Evolutionary conservation across 2,329 filamentous ascomycete genomes (phyloP), one percentile per base, ranked within the genome.

Genomic region (Fusarium redolens): DNA sequence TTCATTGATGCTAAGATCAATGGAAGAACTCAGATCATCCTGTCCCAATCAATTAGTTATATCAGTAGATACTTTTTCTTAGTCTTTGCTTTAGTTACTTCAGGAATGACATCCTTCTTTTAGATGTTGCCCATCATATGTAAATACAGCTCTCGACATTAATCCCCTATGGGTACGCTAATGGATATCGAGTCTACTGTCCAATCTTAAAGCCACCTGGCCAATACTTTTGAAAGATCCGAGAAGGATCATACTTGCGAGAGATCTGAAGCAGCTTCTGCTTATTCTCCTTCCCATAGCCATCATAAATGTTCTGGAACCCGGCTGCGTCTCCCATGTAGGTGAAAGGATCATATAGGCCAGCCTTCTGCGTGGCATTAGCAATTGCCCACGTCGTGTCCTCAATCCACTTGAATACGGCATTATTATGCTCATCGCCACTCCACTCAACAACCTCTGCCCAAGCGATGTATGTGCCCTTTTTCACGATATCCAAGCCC

Each of bases 391-490:
- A 71, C 5, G 71, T 74, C 3, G 59, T 65, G 12, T 65, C 37
- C 43, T 71, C 48, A 0, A 74, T 73, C 71, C 70, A 74, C 20
- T 38, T 56, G 15, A 71, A 68, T 1, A 74, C 38, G 2, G 57
- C 67, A 1, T 73, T 63, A 4, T 73, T 71, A 8, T 73, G 45
- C 44, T 73, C 40, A 1, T 73, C 70, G 0, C 63, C 62, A 4
- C 52, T 71, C 70, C 71, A 73, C 17, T 74, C 71, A 22, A 74
- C 47, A 6, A 71, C 71, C 48, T 74, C 71, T 6, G 70, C 70
- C 70, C 70, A 74, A 4, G 62, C 62, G 9, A 74, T 48, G 9
- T 74, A 73, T 1, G 67, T 71, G 7, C 71, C 71, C 37, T 73
- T 71, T 0, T 47, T 41, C 25, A n/a, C 56, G 0, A 50, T 79